Evolutionary conservation across 805 yeast species (phyloP).

Genomic region (Saccharomyces paradoxus): DNA sequence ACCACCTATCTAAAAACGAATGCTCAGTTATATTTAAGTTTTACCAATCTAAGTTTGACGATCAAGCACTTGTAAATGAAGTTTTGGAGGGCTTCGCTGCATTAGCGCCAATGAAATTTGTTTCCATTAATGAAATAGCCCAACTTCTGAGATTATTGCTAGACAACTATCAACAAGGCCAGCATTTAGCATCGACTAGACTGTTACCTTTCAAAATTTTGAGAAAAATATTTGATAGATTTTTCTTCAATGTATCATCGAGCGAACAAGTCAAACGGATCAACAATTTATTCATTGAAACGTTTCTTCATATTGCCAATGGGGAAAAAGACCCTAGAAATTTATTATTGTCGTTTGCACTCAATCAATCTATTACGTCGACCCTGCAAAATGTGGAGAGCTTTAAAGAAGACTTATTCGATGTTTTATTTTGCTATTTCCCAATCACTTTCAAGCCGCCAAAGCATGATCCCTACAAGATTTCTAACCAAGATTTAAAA

Average conservation of each 20-base stretch:
- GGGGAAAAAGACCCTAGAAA: conserved; percentile 96
- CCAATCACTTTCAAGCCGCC: conserved; percentile 95
- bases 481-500: conserved; percentile 68
- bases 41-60: conserved; percentile 58
- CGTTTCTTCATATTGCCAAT: conserved; percentile 60
- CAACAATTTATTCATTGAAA: conserved; percentile 38
- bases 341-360: conserved; percentile 56
- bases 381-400: conserved; percentile 30
- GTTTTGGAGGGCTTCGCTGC: conserved; percentile 47
- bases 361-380: conserved; percentile 42
- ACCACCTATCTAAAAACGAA: conserved; percentile 33
- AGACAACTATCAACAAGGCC: conserved; percentile 45
- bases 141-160: conserved; percentile 33
- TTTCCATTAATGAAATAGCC: conserved; percentile 32
- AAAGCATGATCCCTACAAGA: conserved; percentile 69
- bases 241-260: conserved; percentile 16
- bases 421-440: conserved; percentile 85
- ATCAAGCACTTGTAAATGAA: conserved; percentile 44
- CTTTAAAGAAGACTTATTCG: conserved; percentile 66
- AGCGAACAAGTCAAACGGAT: conserved; percentile 16
- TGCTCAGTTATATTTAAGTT: conserved; percentile 40
- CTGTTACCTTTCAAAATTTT: conserved; percentile 49
- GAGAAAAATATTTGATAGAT: conserved; percentile 28
- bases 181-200: conserved; percentile 55
- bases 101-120: conserved; percentile 45